Evolutionary conservation across 371 early-diverging fungal genomes (phyloP).

Genomic region (Blakeslea trispora): DNA sequence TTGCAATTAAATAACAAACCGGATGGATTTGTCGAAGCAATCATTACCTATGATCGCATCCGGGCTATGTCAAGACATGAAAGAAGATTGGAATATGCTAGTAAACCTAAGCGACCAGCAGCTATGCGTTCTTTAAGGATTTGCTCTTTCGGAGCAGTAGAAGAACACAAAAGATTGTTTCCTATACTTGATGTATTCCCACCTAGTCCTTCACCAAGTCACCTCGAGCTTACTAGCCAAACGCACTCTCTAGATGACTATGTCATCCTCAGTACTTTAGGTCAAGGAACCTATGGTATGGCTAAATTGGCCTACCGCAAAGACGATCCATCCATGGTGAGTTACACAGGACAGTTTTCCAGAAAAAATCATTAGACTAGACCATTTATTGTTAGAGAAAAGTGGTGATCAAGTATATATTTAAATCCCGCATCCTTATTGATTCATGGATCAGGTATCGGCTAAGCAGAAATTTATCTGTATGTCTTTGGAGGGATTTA

Average conservation of each 20-base stretch:
- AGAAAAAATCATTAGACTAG: no score
- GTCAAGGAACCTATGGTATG: slow-evolving; percentile 71
- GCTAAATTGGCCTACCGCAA: slow-evolving; percentile 55
- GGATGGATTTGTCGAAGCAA: slow-evolving; percentile 53
- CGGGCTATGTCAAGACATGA: slow-evolving; percentile 20
- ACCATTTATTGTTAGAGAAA: slow-evolving; percentile 33
- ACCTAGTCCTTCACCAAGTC: slow-evolving; percentile 1
- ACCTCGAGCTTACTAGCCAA: slow-evolving; percentile 10
- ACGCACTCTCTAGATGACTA: slow-evolving; percentile 50
- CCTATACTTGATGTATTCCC: slow-evolving; percentile 1
- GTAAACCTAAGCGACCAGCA: slow-evolving; percentile 2
- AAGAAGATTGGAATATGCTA: slow-evolving; percentile 2
- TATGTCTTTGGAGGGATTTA: neutral
- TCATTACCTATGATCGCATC: slow-evolving; percentile 68
- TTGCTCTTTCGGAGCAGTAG: slow-evolving; percentile 23
- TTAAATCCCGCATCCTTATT: slow-evolving; percentile 64
- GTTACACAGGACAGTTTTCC: neutral
- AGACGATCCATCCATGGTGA: slow-evolving; percentile 54
- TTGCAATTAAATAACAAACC: slow-evolving; percentile 59
- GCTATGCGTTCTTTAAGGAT: slow-evolving; percentile 9
- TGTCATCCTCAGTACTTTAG: slow-evolving; percentile 55
- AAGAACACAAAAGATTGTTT: slow-evolving; percentile 12
- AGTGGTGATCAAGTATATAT: slow-evolving; percentile 69
- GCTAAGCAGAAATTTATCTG: neutral
- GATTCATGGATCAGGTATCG: slow-evolving; percentile 62